These are phyloP conservation scores for Pleurotus cornucopiae DNA, from an alignment of 768 basidiomycete genomes.

Conservation along the genomic window DNA sequence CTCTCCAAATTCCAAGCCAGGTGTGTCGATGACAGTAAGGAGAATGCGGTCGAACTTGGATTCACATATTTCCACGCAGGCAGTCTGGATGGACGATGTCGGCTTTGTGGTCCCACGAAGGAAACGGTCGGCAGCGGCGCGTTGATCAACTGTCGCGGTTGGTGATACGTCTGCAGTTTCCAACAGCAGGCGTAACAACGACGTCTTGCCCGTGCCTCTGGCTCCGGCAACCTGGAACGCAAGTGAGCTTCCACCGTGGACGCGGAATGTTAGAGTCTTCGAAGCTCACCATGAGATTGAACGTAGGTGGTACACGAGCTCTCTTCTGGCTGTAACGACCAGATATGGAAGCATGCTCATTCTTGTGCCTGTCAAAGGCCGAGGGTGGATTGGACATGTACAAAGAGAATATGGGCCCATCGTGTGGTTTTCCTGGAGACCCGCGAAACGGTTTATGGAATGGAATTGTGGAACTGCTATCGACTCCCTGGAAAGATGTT, in stretches of 20 bases:
- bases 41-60: conserved; percentile 75
- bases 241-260: conserved; percentile 13
- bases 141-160: conserved; percentile 71
- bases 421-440: conserved; percentile 39
- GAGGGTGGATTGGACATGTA: conserved; percentile 64
- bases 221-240: conserved; percentile 66
- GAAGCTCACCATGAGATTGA: conserved; percentile 75
- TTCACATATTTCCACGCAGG: conserved; percentile 79
- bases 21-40: conserved; percentile 82
- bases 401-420: conserved; percentile 59
- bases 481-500: conserved; percentile 55
- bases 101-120: conserved; percentile 54
- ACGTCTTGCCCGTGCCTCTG: conserved; percentile 82
- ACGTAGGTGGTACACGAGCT: conserved; percentile 65
- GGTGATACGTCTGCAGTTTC: conserved; percentile 85
- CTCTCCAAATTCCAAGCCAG: conserved; percentile 72
- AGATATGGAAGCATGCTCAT: conserved; percentile 28
- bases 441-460: conserved; percentile 83
- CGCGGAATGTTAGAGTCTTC: neutral
- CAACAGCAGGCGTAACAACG: conserved; percentile 71
- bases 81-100: conserved; percentile 62
- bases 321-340: conserved; percentile 62
- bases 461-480: conserved; percentile 49
- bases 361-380: conserved; percentile 56
- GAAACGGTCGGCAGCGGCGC: conserved; percentile 59